Evolutionary conservation across 352 stramenopile genomes (phyloP).

Genomic region (Globisporangium carolinianum): DNA sequence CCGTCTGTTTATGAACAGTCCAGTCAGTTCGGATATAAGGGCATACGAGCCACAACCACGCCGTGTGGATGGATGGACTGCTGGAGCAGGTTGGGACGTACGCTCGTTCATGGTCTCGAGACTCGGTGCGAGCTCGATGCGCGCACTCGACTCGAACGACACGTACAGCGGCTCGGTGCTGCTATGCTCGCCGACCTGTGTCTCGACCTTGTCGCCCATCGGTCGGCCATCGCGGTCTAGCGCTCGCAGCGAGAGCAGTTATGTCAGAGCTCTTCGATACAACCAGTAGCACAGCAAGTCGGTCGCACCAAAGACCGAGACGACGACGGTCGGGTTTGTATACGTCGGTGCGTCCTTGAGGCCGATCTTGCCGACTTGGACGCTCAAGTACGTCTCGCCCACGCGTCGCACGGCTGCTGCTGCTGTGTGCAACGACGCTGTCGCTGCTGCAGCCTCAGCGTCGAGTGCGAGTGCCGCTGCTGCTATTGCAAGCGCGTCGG

Average conservation of each 20-base stretch:
- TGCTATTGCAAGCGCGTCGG: constrained; percentile 6
- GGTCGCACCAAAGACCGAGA: constrained; percentile 46
- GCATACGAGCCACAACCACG: no score
- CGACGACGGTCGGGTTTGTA: constrained; percentile 53
- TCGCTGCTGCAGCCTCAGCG: background rate
- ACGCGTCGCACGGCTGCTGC: constrained; percentile 6
- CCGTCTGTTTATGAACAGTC: constrained; percentile 21
- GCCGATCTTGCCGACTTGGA: constrained; percentile 45
- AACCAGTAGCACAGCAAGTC: background rate
- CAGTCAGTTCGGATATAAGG: background rate
- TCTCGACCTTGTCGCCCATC: constrained; percentile 55
- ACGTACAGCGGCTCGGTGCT: constrained; percentile 36
- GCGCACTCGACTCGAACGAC: constrained; percentile 24
- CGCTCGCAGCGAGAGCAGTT: background rate
- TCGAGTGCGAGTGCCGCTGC: background rate
- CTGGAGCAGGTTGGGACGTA: constrained; percentile 8
- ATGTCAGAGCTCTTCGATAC: background rate
- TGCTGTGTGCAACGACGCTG: background rate
- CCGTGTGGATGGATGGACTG: no score
- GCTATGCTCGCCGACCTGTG: constrained; percentile 21
- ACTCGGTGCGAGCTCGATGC: constrained; percentile 39
- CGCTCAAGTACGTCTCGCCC: constrained; percentile 42
- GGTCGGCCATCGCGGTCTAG: constrained; percentile 36
- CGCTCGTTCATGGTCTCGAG: constrained; percentile 43
- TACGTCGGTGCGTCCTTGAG: constrained; percentile 61